A percentile compares a stretch with the other conserved stretches of the same genome.
These are phyloP conservation scores for Dorcoceras hygrometricum DNA, from an alignment of 257 asterid species.

Conservation along the genomic window DNA sequence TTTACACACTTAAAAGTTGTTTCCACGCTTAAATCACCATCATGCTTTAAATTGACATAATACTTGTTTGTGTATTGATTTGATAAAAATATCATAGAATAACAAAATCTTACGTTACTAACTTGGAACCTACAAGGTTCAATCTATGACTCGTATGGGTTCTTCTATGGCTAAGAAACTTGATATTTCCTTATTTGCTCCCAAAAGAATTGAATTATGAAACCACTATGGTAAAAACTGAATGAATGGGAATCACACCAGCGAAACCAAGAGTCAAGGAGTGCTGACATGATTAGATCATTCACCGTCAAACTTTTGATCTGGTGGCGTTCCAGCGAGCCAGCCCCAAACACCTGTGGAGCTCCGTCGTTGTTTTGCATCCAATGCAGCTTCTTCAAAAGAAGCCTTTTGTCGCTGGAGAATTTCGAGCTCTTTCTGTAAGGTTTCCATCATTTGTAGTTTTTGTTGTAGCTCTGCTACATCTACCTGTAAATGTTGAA, in stretches of 20 bases:
- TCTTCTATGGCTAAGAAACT: conserved; percentile 25
- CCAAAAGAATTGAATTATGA: conserved; percentile 27
- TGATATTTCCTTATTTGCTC: conserved; percentile 37
- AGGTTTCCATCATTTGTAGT: conserved; percentile 74
- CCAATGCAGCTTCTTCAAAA: conserved; percentile 81
- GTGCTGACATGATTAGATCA: conserved; percentile 24
- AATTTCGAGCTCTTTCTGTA: conserved; percentile 85
- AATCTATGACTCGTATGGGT: conserved; percentile 19
- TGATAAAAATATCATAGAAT: conserved; percentile 20
- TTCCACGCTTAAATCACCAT: no score
- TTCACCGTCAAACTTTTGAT: conserved; percentile 38
- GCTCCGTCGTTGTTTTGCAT: conserved; percentile 62
- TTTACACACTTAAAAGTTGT: no score
- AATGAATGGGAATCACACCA: conserved; percentile 25
- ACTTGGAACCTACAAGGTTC: conserved; percentile 25
- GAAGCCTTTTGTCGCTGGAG: conserved; percentile 93
- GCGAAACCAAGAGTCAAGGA: conserved; percentile 12
- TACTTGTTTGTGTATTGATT: conserved; percentile 23
- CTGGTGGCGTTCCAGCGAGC: conserved; percentile 81
- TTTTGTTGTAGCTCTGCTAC: conserved; percentile 92
- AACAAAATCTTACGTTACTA: conserved; percentile 13
- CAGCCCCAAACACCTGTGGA: conserved; percentile 98
- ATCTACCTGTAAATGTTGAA: conserved; percentile 65
- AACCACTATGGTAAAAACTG: conserved; percentile 19
- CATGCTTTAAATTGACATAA: not conserved